Percentiles rank a stretch among this genome's conserved stretches.
Evolutionary conservation across 352 stramenopile genomes (phyloP).

Genomic region (Globisporangium middletonii): DNA sequence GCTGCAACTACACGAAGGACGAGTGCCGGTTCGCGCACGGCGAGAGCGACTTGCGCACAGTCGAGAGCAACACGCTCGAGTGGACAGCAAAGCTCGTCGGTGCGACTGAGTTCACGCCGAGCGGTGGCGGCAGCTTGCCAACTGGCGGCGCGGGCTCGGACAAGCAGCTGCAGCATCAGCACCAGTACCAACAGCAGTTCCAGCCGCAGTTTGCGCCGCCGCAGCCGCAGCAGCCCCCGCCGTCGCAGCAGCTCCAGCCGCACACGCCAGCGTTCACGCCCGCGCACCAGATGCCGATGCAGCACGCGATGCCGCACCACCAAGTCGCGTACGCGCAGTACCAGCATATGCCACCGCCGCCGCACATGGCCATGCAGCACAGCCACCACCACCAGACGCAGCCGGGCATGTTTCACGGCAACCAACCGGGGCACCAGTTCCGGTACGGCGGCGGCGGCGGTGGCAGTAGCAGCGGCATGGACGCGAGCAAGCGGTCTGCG

Average conservation of each 20-base stretch:
- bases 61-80: slow-evolving; percentile 78
- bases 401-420: slow-evolving; percentile 23
- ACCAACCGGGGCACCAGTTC: slow-evolving; percentile 37
- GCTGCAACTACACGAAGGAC: slow-evolving; percentile 86
- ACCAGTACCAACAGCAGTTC: slow-evolving; percentile 65
- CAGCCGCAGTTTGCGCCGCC: slow-evolving; percentile 22
- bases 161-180: slow-evolving; percentile 52
- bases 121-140: slow-evolving; percentile 4
- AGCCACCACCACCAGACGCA: slow-evolving; percentile 20
- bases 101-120: not conserved
- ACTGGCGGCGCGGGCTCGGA: slow-evolving; percentile 19
- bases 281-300: slow-evolving; percentile 9
- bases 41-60: slow-evolving; percentile 68
- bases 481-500: slow-evolving; percentile 24
- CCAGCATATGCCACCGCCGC: slow-evolving; percentile 20
- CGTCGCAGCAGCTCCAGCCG: slow-evolving; percentile 13
- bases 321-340: slow-evolving; percentile 20
- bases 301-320: slow-evolving; percentile 8
- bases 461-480: slow-evolving; percentile 25
- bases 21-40: slow-evolving; percentile 86
- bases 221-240: slow-evolving; percentile 19
- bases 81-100: slow-evolving; percentile 48
- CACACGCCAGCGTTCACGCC: slow-evolving; percentile 11
- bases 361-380: slow-evolving; percentile 9
- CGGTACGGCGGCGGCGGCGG: slow-evolving; percentile 36